Evolutionary conservation across 352 stramenopile species (phyloP), one percentile per base, ranked within the genome.

Genomic region (Globisporangium irregulare): DNA sequence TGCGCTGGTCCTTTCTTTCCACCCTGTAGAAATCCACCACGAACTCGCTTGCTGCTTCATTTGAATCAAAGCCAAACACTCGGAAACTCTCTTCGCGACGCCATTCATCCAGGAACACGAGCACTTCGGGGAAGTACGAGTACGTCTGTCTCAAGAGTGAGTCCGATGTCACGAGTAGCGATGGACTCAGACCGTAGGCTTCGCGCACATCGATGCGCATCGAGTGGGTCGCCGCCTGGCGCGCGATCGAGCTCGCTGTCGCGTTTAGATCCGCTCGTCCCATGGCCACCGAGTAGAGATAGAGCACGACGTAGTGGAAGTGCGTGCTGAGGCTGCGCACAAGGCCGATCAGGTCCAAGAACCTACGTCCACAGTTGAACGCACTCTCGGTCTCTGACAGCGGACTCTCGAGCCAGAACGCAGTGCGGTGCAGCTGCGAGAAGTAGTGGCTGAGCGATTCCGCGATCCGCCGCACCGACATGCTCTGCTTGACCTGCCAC

Each of bases 51-150:
- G 61, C 62, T 55, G 18, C 34, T 24, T 50, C 77, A 64, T 12
- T 63, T 64, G 54, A 79, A 78, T 25, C 54, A 50, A 58, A 79
- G 51, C 4, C 72, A 69, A 56, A 84, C 69, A 9, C 74, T 66
- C 63, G 82, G 79, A 46, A 81, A 75, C 46, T 81, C 79, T 24
- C 79, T 80, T 67, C 66, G 27, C n/a, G 66, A 25, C 59, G 59
- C 84, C 80, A 92, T 1, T 88, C 78, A 62, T 92, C 82, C 20
- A 92, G 71, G 25, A 73, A 90, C 38, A 89, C 72, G 7, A 92
- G 74, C 27, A 91, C 67, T 38, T 92, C 84, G 0, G 84, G 84
- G 41, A 89, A 90, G 29, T 90, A 90, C 34, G 88, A 78, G 41
- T 87, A 86, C 12, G 84, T 88, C 50, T 92, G 79, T 18, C 75